A percentile compares a stretch with the other conserved stretches of the same genome.
phyloP scores from a whole-genome alignment of 768 basidiomycete genomes.

The Tricholoma sp. region DNA sequence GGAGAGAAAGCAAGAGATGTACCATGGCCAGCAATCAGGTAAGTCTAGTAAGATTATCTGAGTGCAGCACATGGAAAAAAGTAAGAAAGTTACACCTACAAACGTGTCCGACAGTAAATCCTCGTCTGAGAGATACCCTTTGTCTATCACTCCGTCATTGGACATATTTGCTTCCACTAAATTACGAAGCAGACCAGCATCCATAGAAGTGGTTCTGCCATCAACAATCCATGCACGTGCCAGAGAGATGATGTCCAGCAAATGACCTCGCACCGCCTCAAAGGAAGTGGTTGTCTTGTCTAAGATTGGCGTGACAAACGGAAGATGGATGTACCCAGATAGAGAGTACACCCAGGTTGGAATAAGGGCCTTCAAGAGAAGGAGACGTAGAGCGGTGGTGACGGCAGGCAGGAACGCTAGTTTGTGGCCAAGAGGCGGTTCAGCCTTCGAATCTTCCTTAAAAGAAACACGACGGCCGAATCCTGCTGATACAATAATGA shows the following conservation, averaged over 20 bases:
- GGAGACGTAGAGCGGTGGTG: constrained; percentile 21
- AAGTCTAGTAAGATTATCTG: constrained; percentile 24
- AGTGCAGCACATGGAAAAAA: neutral
- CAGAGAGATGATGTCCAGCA: constrained; percentile 35
- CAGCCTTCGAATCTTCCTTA: constrained; percentile 22
- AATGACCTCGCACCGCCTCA: constrained; percentile 32
- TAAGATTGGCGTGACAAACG: constrained; percentile 28
- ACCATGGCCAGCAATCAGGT: constrained; percentile 49
- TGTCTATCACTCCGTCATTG: constrained; percentile 24
- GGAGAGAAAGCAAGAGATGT: neutral
- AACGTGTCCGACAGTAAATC: constrained; percentile 46
- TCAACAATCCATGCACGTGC: constrained; percentile 31
- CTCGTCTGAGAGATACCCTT: constrained; percentile 31
- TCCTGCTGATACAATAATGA: constrained; percentile 35
- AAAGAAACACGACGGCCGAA: constrained; percentile 36
- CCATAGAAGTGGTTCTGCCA: constrained; percentile 18
- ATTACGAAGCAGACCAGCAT: constrained; percentile 38
- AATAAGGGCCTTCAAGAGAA: constrained; percentile 24
- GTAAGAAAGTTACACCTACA: constrained; percentile 23
- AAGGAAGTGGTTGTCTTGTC: constrained; percentile 26
- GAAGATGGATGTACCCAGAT: constrained; percentile 24
- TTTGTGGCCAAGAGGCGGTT: constrained; percentile 25
- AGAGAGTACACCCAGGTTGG: constrained; percentile 32
- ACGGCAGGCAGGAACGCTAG: constrained; percentile 32
- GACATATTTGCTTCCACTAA: constrained; percentile 44